Evolutionary conservation across 192 early-diverging fungal species (phyloP).

Genomic region (Backusella tuberculispora): DNA sequence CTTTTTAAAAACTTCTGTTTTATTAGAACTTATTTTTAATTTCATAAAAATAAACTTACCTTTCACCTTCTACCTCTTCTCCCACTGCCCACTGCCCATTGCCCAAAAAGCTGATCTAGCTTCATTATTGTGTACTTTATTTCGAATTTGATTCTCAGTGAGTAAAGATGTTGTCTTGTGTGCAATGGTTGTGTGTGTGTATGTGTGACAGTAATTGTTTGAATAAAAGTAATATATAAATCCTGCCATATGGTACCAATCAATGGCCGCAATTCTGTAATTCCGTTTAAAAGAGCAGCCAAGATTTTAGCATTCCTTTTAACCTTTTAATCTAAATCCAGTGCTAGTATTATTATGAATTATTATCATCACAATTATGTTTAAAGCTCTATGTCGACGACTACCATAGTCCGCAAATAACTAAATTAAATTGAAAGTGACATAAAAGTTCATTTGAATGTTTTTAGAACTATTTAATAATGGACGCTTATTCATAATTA

Average conservation of each 20-base stretch:
- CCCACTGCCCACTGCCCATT: neutral
- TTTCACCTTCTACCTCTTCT: no score
- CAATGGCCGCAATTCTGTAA: neutral
- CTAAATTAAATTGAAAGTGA: no score
- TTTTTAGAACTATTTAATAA: no score
- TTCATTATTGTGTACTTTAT: neutral
- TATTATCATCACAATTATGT: no score
- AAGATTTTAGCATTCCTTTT: neutral
- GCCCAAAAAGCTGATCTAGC: neutral
- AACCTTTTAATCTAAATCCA: no score
- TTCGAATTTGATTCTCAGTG: neutral
- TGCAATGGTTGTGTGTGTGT: neutral
- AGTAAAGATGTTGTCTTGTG: neutral
- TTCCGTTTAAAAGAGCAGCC: neutral
- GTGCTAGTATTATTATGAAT: no score
- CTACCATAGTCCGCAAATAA: no score
- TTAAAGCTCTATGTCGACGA: no score
- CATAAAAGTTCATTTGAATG: no score
- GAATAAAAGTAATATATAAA: neutral
- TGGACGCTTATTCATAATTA: no score
- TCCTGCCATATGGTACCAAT: neutral
- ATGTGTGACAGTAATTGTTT: neutral
- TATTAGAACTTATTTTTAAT: neutral
- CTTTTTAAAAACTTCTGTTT: neutral
- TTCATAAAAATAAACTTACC: neutral